Base-by-base conservation (phyloP, 108 stramenopile species). In the Fragilariopsis cylindrus region DNA sequence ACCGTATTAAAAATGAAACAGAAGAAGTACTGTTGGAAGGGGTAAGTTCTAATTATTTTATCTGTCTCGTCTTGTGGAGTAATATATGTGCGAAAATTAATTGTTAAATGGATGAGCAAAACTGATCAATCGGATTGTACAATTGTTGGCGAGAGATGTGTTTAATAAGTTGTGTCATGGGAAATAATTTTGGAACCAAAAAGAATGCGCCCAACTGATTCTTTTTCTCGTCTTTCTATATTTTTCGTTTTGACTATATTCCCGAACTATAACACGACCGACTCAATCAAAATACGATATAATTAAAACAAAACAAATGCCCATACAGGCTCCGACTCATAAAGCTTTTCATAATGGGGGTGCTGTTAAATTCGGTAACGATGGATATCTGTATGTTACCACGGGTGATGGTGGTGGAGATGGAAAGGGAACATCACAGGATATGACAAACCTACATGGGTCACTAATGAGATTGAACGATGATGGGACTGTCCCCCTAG, bases 311-410 rank as follows among this genome's bases (percentile, higher is more conserved):
- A 15, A 15, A 53, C 52, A 15, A 12, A 12, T 53, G 1, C 52
- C 52, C 12, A 49, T 90, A 76, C 87, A 89, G 12, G 62, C 62
- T n/a, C 60, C 70, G 0, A 52, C 63, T 7, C 11, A 42, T 13
- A 69, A 75, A 6, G 41, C 72, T 11, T 48, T 63, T 48, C 81
- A 82, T 57, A 82, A 82, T 39, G 72, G 72, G 0, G 81, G 81
- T 3, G 65, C 64, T 54, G 62, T 82, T 15, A 43, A 44, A 18
- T 82, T 77, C 63, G 81, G 81, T 0, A 82, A 82, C n/a, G 81
- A 82, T 69, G 81, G 81, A 8, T 68, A 74, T n/a, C 19, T 82
- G n/a, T 82, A 74, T 43, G 44, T 82, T 12, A 70, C 76, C 12
- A 71, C 64, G 44, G 78, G 78, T 52, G 73, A 79, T 55, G 72